These are phyloP conservation scores for Capsella rubella DNA, from an alignment of 441 rosid species.

Conservation along the genomic window DNA sequence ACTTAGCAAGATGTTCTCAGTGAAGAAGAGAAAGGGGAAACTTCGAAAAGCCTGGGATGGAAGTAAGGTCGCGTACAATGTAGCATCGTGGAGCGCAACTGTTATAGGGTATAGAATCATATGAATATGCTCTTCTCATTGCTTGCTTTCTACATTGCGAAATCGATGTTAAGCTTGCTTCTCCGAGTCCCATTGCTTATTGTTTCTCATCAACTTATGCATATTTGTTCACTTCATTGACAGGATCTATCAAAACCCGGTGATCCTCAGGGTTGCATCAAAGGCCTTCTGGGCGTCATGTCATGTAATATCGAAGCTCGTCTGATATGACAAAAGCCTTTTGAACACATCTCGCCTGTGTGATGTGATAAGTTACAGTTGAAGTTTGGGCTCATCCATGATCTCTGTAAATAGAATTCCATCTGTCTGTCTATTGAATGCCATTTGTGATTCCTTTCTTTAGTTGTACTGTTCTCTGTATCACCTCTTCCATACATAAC, in stretches of 20 bases:
- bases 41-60: slow-evolving; percentile 94
- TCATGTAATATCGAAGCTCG: slow-evolving; percentile 76
- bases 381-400: background rate
- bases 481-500: background rate
- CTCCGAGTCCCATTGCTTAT: background rate
- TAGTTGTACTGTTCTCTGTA: background rate
- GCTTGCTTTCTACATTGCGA: background rate
- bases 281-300: slow-evolving; percentile 87
- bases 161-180: too few relatives aligned
- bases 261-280: slow-evolving; percentile 66
- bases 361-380: background rate
- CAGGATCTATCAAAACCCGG: slow-evolving; percentile 90
- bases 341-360: background rate
- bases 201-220: background rate
- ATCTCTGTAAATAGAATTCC: background rate
- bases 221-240: background rate
- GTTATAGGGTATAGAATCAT: slow-evolving; percentile 63
- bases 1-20: slow-evolving; percentile 79
- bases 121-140: background rate
- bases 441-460: background rate
- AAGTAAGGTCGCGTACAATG: slow-evolving; percentile 81
- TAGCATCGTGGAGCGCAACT: slow-evolving; percentile 95
- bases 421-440: background rate
- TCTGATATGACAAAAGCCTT: background rate
- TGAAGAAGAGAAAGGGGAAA: slow-evolving; percentile 73